Evolutionary conservation across 179 eudicot genomes (phyloP), one percentile per base, ranked within the genome.

Genomic region (Spergularia azorica): DNA sequence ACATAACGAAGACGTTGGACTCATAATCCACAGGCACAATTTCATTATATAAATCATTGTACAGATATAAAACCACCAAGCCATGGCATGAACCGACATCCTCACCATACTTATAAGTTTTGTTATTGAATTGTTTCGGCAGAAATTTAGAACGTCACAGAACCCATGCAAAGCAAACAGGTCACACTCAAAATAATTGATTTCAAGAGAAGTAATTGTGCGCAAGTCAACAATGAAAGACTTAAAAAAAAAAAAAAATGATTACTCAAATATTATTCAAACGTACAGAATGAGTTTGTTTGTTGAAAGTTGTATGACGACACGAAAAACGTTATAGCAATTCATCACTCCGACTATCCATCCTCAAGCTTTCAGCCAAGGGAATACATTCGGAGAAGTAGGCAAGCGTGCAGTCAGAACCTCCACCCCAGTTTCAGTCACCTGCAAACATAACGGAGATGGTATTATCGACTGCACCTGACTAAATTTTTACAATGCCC

Each of bases 341-440:
- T 9, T 55, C 10, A 51, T 21, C 57, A 38, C 13, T 48, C 10
- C 62, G 62, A 32, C 55, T 18, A 36, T n/a, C 58, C 14, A 15
- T 9, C 18, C 41, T 55, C 54, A 79, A 72, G 78, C 83, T 75
- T 78, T 88, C 20, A 93, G 78, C 98, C 98, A 93, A 58, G 99
- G 97, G 82, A 84, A 95, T 77, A 93, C 90, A 66, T 88, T 77
- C 4, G 98, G 99, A 11, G 99, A 95, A 15, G 97, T 82, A 38
- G 98, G 97, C 82, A 95, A 78, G 64, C 98, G 90, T 3, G 87
- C 99, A 6, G 99, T 91, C 36, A 95, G 89, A 77, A 93, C 95
- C 81, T 95, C 99, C 54, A 87, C 96, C 64, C 99, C 99, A 7
- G 91, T 93, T 73, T 90, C 98, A 0, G 98, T 95, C 74, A 95